Conservation (phyloP, 768 basidiomycete genomes). For the Hericium alpestre region DNA sequence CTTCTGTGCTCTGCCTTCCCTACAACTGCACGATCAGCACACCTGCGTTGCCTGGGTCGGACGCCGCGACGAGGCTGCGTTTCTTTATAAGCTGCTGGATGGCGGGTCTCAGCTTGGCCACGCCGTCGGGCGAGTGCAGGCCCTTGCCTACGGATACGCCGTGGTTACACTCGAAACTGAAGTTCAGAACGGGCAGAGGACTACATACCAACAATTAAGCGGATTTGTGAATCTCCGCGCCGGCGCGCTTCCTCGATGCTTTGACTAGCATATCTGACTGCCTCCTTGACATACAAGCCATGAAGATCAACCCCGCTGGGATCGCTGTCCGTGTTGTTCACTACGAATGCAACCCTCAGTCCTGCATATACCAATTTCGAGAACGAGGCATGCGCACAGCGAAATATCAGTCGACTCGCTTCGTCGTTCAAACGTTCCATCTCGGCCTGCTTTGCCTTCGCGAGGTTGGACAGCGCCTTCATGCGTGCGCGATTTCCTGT, state of each 20-base stretch:
- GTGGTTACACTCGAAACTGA: neutral
- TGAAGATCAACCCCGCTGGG: slow-evolving; percentile 81
- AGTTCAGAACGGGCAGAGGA: neutral
- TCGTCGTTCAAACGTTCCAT: slow-evolving; percentile 75
- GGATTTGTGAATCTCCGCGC: slow-evolving; percentile 52
- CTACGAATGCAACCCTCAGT: slow-evolving; percentile 23
- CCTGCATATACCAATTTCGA: neutral
- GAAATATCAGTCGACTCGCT: slow-evolving; percentile 83
- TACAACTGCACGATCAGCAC: slow-evolving; percentile 73
- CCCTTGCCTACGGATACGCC: slow-evolving; percentile 54
- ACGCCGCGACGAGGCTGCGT: slow-evolving; percentile 39
- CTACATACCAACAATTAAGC: slow-evolving; percentile 74
- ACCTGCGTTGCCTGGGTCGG: slow-evolving; percentile 76
- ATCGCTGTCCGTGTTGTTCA: slow-evolving; percentile 68
- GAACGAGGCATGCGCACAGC: slow-evolving; percentile 33
- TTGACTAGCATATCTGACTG: slow-evolving; percentile 60
- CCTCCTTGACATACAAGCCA: slow-evolving; percentile 90
- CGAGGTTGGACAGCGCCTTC: slow-evolving; percentile 66
- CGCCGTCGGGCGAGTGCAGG: slow-evolving; percentile 64
- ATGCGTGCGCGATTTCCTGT: slow-evolving; percentile 46
- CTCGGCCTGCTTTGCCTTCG: slow-evolving; percentile 64
- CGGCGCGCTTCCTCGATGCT: slow-evolving; percentile 59
- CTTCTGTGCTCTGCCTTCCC: slow-evolving; percentile 14
- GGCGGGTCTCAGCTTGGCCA: slow-evolving; percentile 86
- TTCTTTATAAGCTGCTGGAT: slow-evolving; percentile 79